Evolutionary conservation across 495 filamentous ascomycete genomes (phyloP).

Genomic region (Massariosphaeria phaeospora): DNA sequence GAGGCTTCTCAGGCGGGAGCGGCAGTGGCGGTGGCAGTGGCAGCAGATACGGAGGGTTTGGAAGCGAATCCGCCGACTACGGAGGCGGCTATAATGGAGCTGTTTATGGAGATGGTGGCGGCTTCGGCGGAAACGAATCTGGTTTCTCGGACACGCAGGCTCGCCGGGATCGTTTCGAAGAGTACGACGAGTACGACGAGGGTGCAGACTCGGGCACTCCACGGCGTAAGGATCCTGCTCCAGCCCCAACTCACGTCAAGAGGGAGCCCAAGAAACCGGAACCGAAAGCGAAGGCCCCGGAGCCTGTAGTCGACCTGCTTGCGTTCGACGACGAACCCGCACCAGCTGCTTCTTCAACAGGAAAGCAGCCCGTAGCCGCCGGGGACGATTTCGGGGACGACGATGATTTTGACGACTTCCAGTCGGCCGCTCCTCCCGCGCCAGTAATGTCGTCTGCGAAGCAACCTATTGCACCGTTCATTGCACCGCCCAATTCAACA

Average conservation of each 20-base stretch:
- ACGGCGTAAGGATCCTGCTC: slow-evolving; percentile 47
- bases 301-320: slow-evolving; percentile 82
- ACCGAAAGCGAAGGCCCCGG: slow-evolving; percentile 69
- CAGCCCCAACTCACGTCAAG: slow-evolving; percentile 40
- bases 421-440: slow-evolving; percentile 62
- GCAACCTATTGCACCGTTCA: slow-evolving; percentile 41
- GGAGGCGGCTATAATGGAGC: slow-evolving; percentile 80
- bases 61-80: slow-evolving; percentile 65
- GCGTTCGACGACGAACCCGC: slow-evolving; percentile 69
- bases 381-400: slow-evolving; percentile 62
- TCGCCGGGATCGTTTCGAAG: slow-evolving; percentile 76
- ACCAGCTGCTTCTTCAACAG: slow-evolving; percentile 47
- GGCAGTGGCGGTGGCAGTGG: slow-evolving; percentile 52
- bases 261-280: slow-evolving; percentile 47
- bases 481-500: slow-evolving; percentile 57
- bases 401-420: slow-evolving; percentile 98
- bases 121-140: slow-evolving; percentile 65
- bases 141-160: slow-evolving; percentile 66
- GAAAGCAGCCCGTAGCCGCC: slow-evolving; percentile 47
- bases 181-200: slow-evolving; percentile 95
- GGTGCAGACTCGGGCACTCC: slow-evolving; percentile 50
- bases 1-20: slow-evolving; percentile 58
- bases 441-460: slow-evolving; percentile 39
- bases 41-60: slow-evolving; percentile 82
- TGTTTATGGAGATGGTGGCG: slow-evolving; percentile 90